A percentile compares a stretch with the other conserved stretches of the same genome.
These are phyloP conservation scores for Carex parvula DNA, from an alignment of 176 grass and related monocot species.

Conservation along the genomic window DNA sequence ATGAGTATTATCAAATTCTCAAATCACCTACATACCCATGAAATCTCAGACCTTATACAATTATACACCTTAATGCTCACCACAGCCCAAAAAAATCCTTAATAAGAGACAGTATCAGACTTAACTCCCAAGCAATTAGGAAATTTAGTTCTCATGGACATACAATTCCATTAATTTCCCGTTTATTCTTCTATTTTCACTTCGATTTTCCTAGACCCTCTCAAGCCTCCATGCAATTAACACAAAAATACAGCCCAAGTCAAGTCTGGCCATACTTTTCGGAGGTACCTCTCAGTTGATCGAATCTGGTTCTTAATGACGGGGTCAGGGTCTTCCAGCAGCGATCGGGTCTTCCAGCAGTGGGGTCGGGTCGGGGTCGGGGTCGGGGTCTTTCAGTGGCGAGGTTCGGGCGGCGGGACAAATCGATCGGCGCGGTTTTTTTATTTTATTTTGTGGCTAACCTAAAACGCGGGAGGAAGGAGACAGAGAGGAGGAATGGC, in stretches of 20 bases:
- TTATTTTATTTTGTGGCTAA: too few species aligned
- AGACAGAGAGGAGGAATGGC: too few species aligned
- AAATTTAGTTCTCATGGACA: neutral
- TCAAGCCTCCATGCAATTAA: neutral
- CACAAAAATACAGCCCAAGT: neutral
- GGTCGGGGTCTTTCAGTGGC: too few species aligned
- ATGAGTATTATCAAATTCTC: neutral
- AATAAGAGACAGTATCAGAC: neutral
- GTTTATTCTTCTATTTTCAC: neutral
- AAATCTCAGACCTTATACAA: neutral
- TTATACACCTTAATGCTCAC: neutral
- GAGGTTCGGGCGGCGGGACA: too few species aligned
- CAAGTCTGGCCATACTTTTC: constrained; percentile 56
- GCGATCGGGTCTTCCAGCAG: too few species aligned
- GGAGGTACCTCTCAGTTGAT: constrained; percentile 82
- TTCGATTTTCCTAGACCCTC: neutral
- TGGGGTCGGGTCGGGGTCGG: too few species aligned
- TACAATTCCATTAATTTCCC: neutral
- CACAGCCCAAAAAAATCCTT: neutral
- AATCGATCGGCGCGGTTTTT: too few species aligned
- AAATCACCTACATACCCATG: neutral
- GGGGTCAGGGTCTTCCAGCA: too few species aligned
- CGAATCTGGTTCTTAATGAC: constrained; percentile 96
- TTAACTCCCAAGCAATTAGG: neutral
- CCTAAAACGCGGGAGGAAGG: too few species aligned